Evolutionary conservation across 768 basidiomycete species (phyloP).

Genomic region (Aureoboletus auriporus): DNA sequence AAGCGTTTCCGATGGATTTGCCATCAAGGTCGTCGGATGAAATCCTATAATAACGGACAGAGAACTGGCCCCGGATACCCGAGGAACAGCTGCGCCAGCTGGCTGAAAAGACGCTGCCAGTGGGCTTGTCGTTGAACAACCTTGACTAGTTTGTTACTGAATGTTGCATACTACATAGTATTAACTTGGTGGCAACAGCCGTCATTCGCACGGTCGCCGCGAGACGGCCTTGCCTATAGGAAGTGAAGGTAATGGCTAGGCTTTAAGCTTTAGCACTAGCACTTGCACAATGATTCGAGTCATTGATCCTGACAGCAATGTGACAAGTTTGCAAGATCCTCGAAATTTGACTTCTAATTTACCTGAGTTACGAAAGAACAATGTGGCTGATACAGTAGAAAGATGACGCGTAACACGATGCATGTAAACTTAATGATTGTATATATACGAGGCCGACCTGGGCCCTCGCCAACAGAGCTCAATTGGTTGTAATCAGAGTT

Average conservation of each 20-base stretch:
- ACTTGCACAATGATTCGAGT: too few relatives aligned
- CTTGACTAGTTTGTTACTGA: conserved; percentile 22
- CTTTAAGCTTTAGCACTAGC: too few relatives aligned
- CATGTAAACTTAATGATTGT: conserved; percentile 32
- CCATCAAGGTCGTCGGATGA: conserved; percentile 23
- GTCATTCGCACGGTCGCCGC: too few relatives aligned
- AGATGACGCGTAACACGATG: conserved; percentile 28
- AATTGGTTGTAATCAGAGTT: conserved; percentile 3
- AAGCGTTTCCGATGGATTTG: conserved; percentile 31
- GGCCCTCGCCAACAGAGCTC: conserved; percentile 11
- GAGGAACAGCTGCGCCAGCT: conserved; percentile 10
- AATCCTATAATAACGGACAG: conserved; percentile 4
- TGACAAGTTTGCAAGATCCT: not conserved
- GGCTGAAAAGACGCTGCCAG: conserved; percentile 8
- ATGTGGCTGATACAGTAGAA: conserved; percentile 32
- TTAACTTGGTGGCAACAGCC: too few relatives aligned
- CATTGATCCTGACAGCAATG: too few relatives aligned
- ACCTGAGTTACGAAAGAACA: conserved; percentile 20
- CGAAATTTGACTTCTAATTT: conserved; percentile 21
- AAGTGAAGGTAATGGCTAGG: too few relatives aligned
- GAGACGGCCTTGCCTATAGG: too few relatives aligned
- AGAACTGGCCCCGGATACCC: not conserved
- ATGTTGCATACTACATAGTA: too few relatives aligned
- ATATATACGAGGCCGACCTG: conserved; percentile 31
- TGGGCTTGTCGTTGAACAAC: conserved; percentile 22